A percentile compares a stretch with the other conserved stretches of the same genome.
These are phyloP conservation scores for Boechera divaricarpa DNA, from an alignment of 345 rosid genomes.

Conservation along the genomic window DNA sequence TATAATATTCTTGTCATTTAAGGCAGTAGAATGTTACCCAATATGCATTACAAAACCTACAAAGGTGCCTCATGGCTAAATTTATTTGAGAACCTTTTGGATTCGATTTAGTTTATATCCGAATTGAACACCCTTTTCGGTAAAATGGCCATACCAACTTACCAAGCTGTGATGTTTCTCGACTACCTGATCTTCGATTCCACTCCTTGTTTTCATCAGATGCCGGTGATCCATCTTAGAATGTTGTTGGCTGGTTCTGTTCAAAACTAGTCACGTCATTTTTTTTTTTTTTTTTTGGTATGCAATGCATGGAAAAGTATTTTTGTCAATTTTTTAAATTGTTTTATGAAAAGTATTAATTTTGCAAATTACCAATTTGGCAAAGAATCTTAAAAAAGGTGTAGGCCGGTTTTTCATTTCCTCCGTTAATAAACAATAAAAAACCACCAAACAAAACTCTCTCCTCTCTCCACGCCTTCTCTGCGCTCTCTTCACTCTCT, in stretches of 20 bases:
- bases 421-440: not conserved
- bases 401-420: not conserved
- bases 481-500: not conserved
- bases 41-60: not conserved
- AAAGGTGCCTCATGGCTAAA: not conserved
- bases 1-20: not conserved
- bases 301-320: not conserved
- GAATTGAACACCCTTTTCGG: too few relatives aligned
- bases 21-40: not conserved
- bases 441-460: not conserved
- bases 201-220: too few relatives aligned
- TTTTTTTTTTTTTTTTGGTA: not conserved
- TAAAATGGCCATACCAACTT: too few relatives aligned
- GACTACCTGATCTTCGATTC: too few relatives aligned
- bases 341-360: too few relatives aligned
- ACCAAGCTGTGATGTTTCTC: too few relatives aligned
- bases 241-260: too few relatives aligned
- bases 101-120: too few relatives aligned
- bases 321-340: not conserved
- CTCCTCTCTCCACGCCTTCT: not conserved
- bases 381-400: not conserved
- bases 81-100: too few relatives aligned
- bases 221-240: too few relatives aligned
- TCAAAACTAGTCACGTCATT: not conserved
- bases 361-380: slow-evolving; percentile 1